Base-by-base conservation (phyloP, 2,329 filamentous ascomycete genomes). In the Curvularia hawaiiensis region DNA sequence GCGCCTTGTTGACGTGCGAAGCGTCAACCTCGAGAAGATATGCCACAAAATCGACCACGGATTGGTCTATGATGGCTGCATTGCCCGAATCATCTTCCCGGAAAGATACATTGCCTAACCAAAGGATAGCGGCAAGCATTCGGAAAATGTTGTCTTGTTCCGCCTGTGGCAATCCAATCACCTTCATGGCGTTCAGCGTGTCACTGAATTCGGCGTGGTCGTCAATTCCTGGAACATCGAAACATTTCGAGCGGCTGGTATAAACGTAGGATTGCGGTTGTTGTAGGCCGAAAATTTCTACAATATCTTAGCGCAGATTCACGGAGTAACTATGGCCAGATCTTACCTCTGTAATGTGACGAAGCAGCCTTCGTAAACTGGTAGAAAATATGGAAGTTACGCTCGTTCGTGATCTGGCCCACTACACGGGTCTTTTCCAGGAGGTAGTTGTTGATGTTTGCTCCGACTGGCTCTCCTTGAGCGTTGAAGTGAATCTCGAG, bases 331-430 rank as follows among this genome's bases (percentile, higher is more conserved):
- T 3, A 31, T 5, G 14, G 18, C 26, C 46, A n/a, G 22, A 18
- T 10, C 72, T 58, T 77, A 83, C 82, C 81, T 75, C 92, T 85
- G 78, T 98, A 96, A 58, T 89, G 86, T 66, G 89, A 84, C n/a
- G 92, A 90, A 10, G 94, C 94, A 4, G 91, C 92, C 79, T 98
- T 99, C 46, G 95, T 91, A 77, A 98, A 97, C 77, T 99, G 95
- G 79, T 99, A 99, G 77, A 99, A 99, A 71, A 99, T 98, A 79
- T 99, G 95, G 78, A 99, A 99, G 79, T 97, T 98, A 67, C 95
- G 88, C 83, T 99, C 95, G 76, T 97, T 96, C 57, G 81, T 83
- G 67, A 98, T 98, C 80, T 98, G 95, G 16, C 94, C 92, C 10
- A 97, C 92, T 18, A 99, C 95, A 80, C 95, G 86, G 47, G 91